phyloP scores from a whole-genome alignment of 2,329 filamentous ascomycete genomes.

The Epichloe sylvatica region DNA sequence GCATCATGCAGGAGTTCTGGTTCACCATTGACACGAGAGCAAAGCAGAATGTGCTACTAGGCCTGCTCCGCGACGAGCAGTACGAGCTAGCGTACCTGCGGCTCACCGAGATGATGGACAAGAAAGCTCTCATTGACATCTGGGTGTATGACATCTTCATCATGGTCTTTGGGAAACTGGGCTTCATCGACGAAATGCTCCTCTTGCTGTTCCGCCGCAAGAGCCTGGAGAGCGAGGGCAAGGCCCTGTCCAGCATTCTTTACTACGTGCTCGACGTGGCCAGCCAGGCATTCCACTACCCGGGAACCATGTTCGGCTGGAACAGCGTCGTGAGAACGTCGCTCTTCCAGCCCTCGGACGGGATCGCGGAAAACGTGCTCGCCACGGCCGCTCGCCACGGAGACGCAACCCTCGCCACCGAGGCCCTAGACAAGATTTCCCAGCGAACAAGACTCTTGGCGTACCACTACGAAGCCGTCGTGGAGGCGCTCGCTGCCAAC shows the following conservation, averaged over 20 bases:
- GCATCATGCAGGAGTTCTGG: conserved; percentile 64
- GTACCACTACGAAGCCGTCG: conserved; percentile 67
- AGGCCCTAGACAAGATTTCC: conserved; percentile 44
- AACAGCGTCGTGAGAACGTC: conserved; percentile 39
- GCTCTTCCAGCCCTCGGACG: conserved; percentile 35
- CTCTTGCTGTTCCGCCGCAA: conserved; percentile 48
- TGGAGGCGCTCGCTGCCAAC: conserved; percentile 51
- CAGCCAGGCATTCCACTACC: conserved; percentile 46
- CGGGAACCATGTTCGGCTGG: conserved; percentile 60
- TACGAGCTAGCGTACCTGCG: conserved; percentile 66
- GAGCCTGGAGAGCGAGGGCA: conserved; percentile 20
- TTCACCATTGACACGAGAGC: conserved; percentile 35
- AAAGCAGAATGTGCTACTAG: conserved; percentile 54
- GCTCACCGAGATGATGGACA: conserved; percentile 51
- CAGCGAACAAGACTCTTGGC: conserved; percentile 35
- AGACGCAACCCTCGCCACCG: conserved; percentile 54
- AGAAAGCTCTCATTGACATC: conserved; percentile 38
- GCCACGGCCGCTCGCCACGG: conserved; percentile 55
- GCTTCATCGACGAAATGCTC: conserved; percentile 66
- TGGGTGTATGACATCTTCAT: conserved; percentile 75
- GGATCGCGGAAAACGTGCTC: conserved; percentile 54
- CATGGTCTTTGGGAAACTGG: conserved; percentile 55
- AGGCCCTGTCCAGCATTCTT: conserved; percentile 42
- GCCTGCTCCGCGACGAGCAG: conserved; percentile 66
- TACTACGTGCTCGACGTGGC: conserved; percentile 64